phyloP scores from a whole-genome alignment of 164 flowering plant genomes.

The Piper longum region DNA sequence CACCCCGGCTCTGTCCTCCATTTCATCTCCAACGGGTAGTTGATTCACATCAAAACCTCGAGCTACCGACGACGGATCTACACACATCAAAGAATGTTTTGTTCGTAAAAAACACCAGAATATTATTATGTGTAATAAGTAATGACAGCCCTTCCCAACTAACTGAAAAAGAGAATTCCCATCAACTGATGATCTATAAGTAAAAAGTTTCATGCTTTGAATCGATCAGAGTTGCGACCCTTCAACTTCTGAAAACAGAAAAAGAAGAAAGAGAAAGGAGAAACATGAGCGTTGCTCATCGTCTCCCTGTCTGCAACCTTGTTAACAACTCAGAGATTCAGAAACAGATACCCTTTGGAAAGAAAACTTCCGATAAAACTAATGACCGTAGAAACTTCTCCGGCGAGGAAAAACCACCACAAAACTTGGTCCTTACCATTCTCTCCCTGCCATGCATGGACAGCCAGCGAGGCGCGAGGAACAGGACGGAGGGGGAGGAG shows the following conservation, averaged over 20 bases:
- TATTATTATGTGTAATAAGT: neutral
- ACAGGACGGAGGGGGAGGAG: conserved; percentile 39
- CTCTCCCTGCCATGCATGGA: conserved; percentile 24
- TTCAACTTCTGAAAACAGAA: neutral
- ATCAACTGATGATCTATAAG: no score
- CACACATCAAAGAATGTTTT: conserved; percentile 3
- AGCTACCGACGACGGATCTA: conserved; percentile 16
- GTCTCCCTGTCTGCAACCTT: neutral
- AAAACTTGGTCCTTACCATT: conserved; percentile 18
- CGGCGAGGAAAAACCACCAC: neutral
- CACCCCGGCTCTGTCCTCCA: conserved; percentile 28
- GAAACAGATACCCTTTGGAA: neutral
- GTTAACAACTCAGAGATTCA: no score
- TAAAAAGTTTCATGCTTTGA: no score
- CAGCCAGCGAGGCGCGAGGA: conserved; percentile 11
- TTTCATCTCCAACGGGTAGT: conserved; percentile 22
- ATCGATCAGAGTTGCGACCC: no score
- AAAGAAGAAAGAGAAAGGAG: neutral
- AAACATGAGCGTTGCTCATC: neutral
- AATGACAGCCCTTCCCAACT: no score
- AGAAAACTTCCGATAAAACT: neutral
- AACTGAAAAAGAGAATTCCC: no score
- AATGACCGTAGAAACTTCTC: neutral
- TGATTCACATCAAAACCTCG: conserved; percentile 40
- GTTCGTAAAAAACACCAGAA: conserved; percentile 5